Evolutionary conservation across 2,329 filamentous ascomycete species (phyloP), one percentile per base, ranked within the genome.

Genomic region (Penicillium decumbens): DNA sequence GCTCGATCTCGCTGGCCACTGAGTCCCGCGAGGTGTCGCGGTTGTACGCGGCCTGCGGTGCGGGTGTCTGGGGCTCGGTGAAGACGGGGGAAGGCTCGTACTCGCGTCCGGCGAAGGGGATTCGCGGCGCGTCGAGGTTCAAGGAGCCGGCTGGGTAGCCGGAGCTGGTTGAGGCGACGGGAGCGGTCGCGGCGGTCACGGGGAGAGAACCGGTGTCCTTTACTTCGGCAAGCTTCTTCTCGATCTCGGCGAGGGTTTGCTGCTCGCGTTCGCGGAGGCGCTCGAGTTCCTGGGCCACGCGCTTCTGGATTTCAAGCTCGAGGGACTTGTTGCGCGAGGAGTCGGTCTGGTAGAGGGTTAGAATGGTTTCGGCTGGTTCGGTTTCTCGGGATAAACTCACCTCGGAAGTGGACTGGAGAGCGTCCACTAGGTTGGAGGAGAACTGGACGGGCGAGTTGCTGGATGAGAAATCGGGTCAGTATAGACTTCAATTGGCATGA

Each of bases 301-400:
- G 91, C 67, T 82, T 77, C 76, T 96, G 91, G 71, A 95, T 85
- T 64, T 92, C 86, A 56, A 93, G 83, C 75, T 97, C 92, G 70
- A 89, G 76, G 65, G 85, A 78, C 74, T 88, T 88, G 64, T 86
- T 80, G 68, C 92, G 90, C 58, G 89, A 91, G 52, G 85, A 83
- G 75, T 97, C 91, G 73, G 87, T 92, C 92, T 97, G 45, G 44
- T 52, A 33, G 18, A 20, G 30, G 40, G 5, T 30, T 38, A 23
- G 15, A 13, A 38, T 51, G 23, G 49, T 47, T 29, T 25, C 23
- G 32, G 25, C 46, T 39, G 39, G 43, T 35, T 32, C 40, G 41
- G 51, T 42, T 25, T 35, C 42, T 44, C 37, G 29, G 38, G 33
- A 37, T 38, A 20, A 42, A 60, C 74, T 65, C 80, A 95, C 91